Evolutionary conservation across 306 rosid species (phyloP).

Genomic region (Datisca glomerata): DNA sequence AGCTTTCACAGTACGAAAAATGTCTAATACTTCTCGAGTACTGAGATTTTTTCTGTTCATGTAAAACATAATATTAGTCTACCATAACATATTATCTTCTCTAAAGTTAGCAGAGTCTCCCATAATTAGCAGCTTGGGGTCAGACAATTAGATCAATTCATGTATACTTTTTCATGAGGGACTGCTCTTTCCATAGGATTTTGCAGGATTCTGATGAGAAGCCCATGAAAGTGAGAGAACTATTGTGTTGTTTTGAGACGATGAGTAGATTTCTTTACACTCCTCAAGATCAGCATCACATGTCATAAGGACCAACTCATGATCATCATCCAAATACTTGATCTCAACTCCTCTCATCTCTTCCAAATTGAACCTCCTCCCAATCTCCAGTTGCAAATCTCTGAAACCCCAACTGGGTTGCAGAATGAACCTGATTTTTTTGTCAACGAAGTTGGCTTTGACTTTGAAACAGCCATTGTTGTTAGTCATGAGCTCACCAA

Average conservation of each 20-base stretch:
- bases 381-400: not conserved
- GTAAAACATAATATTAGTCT: too few relatives aligned
- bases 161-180: too few relatives aligned
- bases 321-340: constrained; percentile 3
- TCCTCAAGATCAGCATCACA: constrained; percentile 1
- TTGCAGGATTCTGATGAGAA: too few relatives aligned
- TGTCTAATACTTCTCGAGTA: too few relatives aligned
- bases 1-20: too few relatives aligned
- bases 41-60: too few relatives aligned
- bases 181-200: too few relatives aligned
- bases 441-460: not conserved
- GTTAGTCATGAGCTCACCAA: not conserved
- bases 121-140: too few relatives aligned
- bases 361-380: not conserved
- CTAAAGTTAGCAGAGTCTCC: too few relatives aligned
- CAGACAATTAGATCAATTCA: too few relatives aligned
- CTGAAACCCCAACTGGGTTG: not conserved
- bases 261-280: not conserved
- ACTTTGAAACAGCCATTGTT: not conserved
- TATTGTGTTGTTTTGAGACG: not conserved
- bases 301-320: not conserved
- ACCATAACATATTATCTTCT: too few relatives aligned
- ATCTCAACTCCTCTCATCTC: not conserved
- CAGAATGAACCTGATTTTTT: not conserved
- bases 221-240: constrained; percentile 1